Evolutionary conservation across 345 rosid species (phyloP).

Genomic region (Carallia brachiata): DNA sequence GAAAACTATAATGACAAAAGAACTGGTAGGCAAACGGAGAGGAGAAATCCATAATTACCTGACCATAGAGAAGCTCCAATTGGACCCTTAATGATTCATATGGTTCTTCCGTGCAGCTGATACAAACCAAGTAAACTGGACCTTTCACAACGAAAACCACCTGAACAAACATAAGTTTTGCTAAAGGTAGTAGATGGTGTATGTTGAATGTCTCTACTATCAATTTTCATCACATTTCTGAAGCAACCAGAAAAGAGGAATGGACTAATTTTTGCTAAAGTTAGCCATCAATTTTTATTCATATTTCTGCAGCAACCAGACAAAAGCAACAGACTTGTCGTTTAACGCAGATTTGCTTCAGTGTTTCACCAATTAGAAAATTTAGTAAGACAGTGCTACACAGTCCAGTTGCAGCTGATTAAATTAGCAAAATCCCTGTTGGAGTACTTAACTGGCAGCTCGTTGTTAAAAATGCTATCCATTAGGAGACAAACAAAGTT

Average conservation of each 20-base stretch:
- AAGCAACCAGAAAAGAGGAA: slow-evolving; percentile 8
- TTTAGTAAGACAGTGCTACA: background rate
- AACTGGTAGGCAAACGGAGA: background rate
- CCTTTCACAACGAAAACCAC: slow-evolving; percentile 98
- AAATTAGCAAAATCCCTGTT: background rate
- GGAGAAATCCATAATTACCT: slow-evolving; percentile 47
- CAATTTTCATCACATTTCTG: background rate
- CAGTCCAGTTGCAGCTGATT: background rate
- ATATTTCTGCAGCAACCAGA: slow-evolving; percentile 8
- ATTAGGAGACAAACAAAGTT: background rate
- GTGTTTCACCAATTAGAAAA: background rate
- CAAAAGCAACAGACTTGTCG: background rate
- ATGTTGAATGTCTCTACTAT: background rate
- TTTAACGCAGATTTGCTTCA: background rate
- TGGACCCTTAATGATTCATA: slow-evolving; percentile 81
- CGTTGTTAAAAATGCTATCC: background rate
- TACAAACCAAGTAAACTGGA: slow-evolving; percentile 93
- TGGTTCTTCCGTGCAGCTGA: slow-evolving; percentile 94
- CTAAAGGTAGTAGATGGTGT: background rate
- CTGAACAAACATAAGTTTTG: slow-evolving; percentile 34
- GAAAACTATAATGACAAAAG: background rate
- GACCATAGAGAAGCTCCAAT: slow-evolving; percentile 92
- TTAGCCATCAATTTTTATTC: background rate
- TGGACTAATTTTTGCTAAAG: background rate
- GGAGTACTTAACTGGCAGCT: background rate